Evolutionary conservation across 306 rosid species (phyloP), one percentile per base, ranked within the genome.

Genomic region (Inga oerstediana): DNA sequence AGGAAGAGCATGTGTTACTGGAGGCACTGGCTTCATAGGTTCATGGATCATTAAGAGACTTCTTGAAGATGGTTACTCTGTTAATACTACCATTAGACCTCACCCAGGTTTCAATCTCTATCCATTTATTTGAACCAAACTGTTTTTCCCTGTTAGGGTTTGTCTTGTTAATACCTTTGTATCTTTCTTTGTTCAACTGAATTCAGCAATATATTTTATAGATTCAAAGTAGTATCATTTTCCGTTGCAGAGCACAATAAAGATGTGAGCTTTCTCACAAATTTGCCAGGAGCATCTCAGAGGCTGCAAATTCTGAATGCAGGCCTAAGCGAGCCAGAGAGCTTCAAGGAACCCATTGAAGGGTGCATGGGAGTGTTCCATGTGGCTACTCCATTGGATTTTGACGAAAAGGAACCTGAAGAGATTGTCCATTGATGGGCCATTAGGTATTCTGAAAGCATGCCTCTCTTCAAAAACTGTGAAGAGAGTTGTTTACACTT

Each of bases 401-500:
- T 59, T 10, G 66, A 22, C 6, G 66, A n/a, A 22, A 59, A 9
- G 5, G 34, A 59, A 10, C 16, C 66, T 59, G 66, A 59, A 3
- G 66, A 59, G 32, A 22, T 22, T n/a, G 66, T 59, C 66, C 14
- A 22, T 59, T 24, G 66, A 59, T 22, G 66, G 66, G 2, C 35
- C 66, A 22, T n/a, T 59, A 3, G 66, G 66, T 0, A 59, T 59
- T 59, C 15, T 59, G 66, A 59, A 59, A 24, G 66, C 32, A 22
- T 59, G 66, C 30, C 34, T 59, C 32, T 8, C 5, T 59, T 59
- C 66, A 22, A 59, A 59, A 59, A 59, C 66, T 3, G 66, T 59
- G 15, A 88, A 80, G 58, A 83, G 88, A 34, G 82, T 90, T 30
- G 83, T 90, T 14, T 90, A 90, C 87, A 83, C 91, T 74, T 84